Base-by-base conservation (phyloP, 495 filamentous ascomycete species). In the Patellaria atrata region DNA sequence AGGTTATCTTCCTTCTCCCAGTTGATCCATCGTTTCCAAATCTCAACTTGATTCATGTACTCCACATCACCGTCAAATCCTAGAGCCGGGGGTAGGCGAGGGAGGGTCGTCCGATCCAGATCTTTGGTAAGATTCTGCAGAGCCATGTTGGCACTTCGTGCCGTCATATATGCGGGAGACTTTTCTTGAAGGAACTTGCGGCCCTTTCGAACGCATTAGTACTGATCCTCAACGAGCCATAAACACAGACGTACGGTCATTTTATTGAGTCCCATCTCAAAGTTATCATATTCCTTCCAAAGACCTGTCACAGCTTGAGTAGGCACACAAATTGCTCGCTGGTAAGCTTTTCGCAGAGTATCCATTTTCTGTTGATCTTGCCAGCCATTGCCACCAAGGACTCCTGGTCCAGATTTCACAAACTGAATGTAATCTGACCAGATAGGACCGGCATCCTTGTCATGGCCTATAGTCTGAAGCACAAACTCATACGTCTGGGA, bases 281-380 rank as follows among this genome's bases (percentile, higher is more conserved):
- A 97, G 47, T 75, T 68, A 57, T 94, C 85, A 50, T 96, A 97
- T 51, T 97, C 87, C 58, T 89, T 93, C 89, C 89, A 97, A 7
- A 97, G 55, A 9, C 62, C 65, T 45, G 85, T 82, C 30, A 89
- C 68, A 21, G 71, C 79, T 29, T 77, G 66, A 9, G 77, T 87
- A 3, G 89, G 89, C 33, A 93, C 71, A 42, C 68, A 75, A 25
- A 92, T 77, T 10, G 89, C 87, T 20, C 74, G 75, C 46, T 94
- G 87, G 52, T 94, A 96, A 3, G 81, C 78, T 50, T 86, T 91
- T 15, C 89, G 73, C 14, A 97, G 60, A 40, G 75, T 56, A 45
- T 97, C 89, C 82, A 92, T 91, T 66, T 97, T 97, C 49, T 96
- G 89, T 54, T 82, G 77, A 50, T 94, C 89, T 52, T 96, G 83